Percentiles rank a stretch among this genome's conserved stretches.
Conservation (phyloP, 2,329 filamentous ascomycete species). For the Orbilia oligospora region DNA sequence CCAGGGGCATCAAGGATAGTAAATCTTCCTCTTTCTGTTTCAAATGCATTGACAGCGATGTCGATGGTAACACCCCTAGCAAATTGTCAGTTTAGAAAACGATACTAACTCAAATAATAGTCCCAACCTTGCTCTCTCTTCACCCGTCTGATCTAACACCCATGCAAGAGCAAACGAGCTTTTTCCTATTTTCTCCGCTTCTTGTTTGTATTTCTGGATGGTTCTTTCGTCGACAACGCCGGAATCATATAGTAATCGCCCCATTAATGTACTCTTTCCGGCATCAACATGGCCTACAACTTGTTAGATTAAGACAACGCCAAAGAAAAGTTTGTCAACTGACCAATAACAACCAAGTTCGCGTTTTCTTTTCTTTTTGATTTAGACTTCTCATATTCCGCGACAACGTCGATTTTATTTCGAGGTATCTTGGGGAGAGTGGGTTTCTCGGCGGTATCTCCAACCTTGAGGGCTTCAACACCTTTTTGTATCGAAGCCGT, state of each 20-base stretch:
- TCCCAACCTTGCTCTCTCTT: slow-evolving; percentile 77
- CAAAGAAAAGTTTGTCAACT: slow-evolving; percentile 64
- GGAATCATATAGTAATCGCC: slow-evolving; percentile 88
- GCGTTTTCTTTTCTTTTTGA: slow-evolving; percentile 78
- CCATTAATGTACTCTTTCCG: slow-evolving; percentile 98
- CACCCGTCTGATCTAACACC: slow-evolving; percentile 92
- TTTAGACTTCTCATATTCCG: slow-evolving; percentile 81
- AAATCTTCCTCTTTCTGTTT: slow-evolving; percentile 87
- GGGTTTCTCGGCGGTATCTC: slow-evolving; percentile 34
- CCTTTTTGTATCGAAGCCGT: slow-evolving; percentile 70
- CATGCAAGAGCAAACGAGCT: slow-evolving; percentile 96
- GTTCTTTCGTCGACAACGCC: slow-evolving; percentile 89
- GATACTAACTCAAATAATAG: background rate
- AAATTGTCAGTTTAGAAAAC: background rate
- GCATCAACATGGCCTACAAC: slow-evolving; percentile 91
- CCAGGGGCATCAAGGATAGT: slow-evolving; percentile 96
- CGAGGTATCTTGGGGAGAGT: slow-evolving; percentile 18
- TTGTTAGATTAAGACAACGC: slow-evolving; percentile 28
- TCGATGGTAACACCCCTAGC: slow-evolving; percentile 91
- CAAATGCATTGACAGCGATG: slow-evolving; percentile 93
- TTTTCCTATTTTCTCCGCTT: slow-evolving; percentile 92
- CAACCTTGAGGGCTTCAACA: slow-evolving; percentile 71
- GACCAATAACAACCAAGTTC: slow-evolving; percentile 94
- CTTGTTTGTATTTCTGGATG: slow-evolving; percentile 86
- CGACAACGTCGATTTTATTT: slow-evolving; percentile 87